Conservation (phyloP, 768 basidiomycete genomes). For the Lactifluus piperatus region DNA sequence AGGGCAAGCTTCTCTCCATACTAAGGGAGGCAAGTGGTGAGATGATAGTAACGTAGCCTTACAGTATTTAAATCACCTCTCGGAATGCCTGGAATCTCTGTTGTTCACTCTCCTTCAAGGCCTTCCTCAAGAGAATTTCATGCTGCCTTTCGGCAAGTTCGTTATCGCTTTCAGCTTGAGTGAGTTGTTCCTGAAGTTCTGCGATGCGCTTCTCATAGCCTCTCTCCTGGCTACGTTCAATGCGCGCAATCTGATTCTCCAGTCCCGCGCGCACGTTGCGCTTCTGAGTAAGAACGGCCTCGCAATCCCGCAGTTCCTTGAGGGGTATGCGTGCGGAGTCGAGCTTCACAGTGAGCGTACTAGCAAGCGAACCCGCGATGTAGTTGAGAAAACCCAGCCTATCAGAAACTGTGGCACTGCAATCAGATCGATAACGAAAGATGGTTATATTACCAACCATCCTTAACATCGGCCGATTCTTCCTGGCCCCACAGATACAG, state of each 20-base stretch:
- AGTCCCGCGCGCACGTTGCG: conserved; percentile 51
- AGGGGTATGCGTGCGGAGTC: conserved; percentile 56
- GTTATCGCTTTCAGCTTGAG: conserved; percentile 55
- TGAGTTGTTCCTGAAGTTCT: conserved; percentile 64
- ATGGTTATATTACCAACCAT: conserved; percentile 39
- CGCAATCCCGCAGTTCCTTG: conserved; percentile 67
- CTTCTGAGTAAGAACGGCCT: conserved; percentile 49
- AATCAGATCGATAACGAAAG: not conserved
- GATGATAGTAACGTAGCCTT: not conserved
- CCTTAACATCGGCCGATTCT: conserved; percentile 64
- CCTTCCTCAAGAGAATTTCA: conserved; percentile 66
- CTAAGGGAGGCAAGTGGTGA: conserved; percentile 30
- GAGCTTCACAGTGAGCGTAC: conserved; percentile 50
- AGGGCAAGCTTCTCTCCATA: conserved; percentile 76
- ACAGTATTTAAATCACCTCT: conserved; percentile 42
- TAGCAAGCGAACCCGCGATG: conserved; percentile 58
- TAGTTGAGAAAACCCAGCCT: conserved; percentile 77
- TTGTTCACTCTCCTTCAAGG: conserved; percentile 63
- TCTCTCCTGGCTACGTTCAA: conserved; percentile 60
- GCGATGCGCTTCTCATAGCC: conserved; percentile 57
- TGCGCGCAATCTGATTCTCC: conserved; percentile 48
- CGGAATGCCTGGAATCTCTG: conserved; percentile 74
- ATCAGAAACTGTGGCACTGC: conserved; percentile 45
- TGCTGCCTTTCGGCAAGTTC: conserved; percentile 60
- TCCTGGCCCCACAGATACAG: conserved; percentile 77